Percentiles rank a stretch among this genome's conserved stretches.
Conservation (phyloP, 495 filamentous ascomycete genomes). For the Aspergillus asperescens region DNA sequence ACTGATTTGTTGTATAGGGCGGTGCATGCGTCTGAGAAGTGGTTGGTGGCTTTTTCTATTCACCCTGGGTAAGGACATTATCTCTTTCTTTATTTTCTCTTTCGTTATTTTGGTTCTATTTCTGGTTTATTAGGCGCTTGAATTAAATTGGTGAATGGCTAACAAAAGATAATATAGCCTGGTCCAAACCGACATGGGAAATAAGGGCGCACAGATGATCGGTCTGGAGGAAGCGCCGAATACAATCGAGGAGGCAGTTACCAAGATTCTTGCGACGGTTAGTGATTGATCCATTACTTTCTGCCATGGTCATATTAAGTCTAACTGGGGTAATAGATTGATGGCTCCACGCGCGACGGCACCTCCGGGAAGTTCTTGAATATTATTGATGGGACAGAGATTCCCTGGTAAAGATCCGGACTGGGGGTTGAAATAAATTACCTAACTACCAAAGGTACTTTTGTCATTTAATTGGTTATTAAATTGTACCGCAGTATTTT, state of each 20-base stretch:
- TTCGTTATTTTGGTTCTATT: too few species aligned
- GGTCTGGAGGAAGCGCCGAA: slow-evolving; percentile 6
- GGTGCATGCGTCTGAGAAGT: background rate
- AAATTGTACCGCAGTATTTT: too few species aligned
- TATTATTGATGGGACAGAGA: slow-evolving; percentile 6
- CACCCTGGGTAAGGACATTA: slow-evolving; percentile 11
- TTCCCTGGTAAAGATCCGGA: slow-evolving; percentile 3
- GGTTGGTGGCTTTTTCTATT: background rate
- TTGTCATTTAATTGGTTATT: too few species aligned
- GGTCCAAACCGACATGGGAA: slow-evolving; percentile 7
- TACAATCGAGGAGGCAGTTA: background rate
- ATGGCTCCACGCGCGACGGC: background rate
- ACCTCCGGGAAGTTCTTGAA: slow-evolving; percentile 4
- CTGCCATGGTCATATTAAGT: background rate
- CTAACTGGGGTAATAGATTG: background rate
- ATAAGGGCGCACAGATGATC: background rate
- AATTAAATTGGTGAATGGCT: too few species aligned
- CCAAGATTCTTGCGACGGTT: background rate
- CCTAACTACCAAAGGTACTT: too few species aligned
- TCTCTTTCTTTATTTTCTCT: background rate
- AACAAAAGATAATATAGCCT: background rate
- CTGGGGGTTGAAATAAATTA: too few species aligned
- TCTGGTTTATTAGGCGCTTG: too few species aligned
- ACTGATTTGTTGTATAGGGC: background rate
- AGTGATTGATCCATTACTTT: background rate